Percentiles rank a stretch among this genome's conserved stretches.
These are phyloP conservation scores for Schoenoplectus tabernaemontani DNA, from an alignment of 202 grass and related monocot genomes.

Conservation along the genomic window DNA sequence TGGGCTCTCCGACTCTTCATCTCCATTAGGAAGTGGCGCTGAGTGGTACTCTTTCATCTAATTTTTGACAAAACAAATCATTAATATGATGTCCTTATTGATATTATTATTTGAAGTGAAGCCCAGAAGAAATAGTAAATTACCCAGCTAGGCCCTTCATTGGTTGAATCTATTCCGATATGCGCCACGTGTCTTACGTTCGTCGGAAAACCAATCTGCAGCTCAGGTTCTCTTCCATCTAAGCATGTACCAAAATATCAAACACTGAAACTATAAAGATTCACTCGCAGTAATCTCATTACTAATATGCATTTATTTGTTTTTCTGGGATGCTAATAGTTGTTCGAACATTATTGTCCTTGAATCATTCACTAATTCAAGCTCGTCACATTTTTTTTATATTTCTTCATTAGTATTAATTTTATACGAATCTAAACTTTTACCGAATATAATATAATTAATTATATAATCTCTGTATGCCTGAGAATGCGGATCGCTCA, in stretches of 20 bases:
- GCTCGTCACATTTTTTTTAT: too few species aligned
- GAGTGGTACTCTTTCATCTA: constrained; percentile 36
- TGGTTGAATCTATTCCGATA: constrained; percentile 1
- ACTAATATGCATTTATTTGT: too few species aligned
- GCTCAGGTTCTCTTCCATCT: constrained; percentile 19
- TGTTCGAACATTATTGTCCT: too few species aligned
- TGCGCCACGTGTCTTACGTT: constrained; percentile 25
- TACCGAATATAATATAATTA: not conserved
- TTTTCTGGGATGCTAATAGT: too few species aligned
- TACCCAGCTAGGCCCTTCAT: constrained; percentile 17
- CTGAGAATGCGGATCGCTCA: too few species aligned
- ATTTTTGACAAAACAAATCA: not conserved
- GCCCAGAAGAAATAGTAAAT: not conserved
- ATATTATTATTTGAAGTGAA: not conserved
- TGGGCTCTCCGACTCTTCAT: not conserved
- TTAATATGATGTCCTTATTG: not conserved
- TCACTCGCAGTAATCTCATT: not conserved
- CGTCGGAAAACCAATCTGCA: constrained; percentile 29
- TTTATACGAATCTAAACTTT: too few species aligned
- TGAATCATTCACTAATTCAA: too few species aligned
- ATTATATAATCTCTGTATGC: too few species aligned
- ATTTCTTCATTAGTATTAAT: too few species aligned
- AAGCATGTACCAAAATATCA: too few species aligned
- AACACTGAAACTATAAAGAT: too few species aligned
- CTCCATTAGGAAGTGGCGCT: constrained; percentile 4